Conservation (phyloP, 2,329 filamentous ascomycete genomes). For the Clarireedia monteithiana region DNA sequence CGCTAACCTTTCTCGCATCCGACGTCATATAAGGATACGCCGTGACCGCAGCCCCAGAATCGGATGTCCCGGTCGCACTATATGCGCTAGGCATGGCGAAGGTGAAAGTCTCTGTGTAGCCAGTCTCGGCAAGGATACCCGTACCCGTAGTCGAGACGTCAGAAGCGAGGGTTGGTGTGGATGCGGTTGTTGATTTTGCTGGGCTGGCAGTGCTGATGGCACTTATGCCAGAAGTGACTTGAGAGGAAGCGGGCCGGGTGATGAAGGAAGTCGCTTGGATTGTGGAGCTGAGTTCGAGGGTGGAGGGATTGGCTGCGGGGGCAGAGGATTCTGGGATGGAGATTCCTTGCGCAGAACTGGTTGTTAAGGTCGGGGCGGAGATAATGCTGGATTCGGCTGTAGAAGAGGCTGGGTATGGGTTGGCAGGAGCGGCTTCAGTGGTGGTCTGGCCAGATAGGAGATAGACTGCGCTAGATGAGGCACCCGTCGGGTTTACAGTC, state of each 20-base stretch:
- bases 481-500: background rate
- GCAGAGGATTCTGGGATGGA: background rate
- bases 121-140: background rate
- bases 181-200: background rate
- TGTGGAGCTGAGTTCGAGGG: background rate
- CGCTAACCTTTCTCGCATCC: background rate
- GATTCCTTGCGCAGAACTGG: background rate
- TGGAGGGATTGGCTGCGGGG: background rate
- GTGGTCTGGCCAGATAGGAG: background rate
- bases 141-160: background rate
- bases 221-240: background rate
- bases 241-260: background rate
- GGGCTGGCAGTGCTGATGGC: background rate
- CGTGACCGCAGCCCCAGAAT: background rate
- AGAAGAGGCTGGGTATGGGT: too few species aligned
- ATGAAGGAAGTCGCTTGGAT: background rate
- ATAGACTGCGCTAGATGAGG: background rate
- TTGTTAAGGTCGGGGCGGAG: background rate
- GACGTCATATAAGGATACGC: background rate
- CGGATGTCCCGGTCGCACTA: background rate
- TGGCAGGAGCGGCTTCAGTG: background rate
- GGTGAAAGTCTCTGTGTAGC: background rate
- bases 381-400: background rate
- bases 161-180: background rate
- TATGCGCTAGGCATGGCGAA: constrained; percentile 2